Evolutionary conservation across 352 stramenopile species (phyloP).

Genomic region (Pythium oligandrum): DNA sequence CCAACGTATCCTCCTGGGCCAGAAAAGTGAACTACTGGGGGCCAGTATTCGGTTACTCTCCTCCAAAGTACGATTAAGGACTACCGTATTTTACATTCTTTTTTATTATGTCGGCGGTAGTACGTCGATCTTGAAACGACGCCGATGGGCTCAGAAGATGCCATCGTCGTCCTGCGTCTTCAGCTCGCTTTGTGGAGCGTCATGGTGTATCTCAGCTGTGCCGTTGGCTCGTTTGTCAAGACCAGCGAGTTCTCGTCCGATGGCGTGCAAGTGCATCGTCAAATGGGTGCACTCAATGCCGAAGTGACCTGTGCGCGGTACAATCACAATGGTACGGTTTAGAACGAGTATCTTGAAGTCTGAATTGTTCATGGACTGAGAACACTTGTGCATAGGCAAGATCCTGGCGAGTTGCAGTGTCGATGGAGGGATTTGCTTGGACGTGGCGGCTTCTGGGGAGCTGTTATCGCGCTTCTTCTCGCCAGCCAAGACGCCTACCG

Average conservation of each 20-base stretch:
- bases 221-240: conserved; percentile 40
- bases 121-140: conserved; percentile 13
- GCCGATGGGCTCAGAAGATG: not conserved
- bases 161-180: too few species aligned
- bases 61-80: not conserved
- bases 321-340: conserved; percentile 48
- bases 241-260: conserved; percentile 59
- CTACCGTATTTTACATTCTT: conserved; percentile 1
- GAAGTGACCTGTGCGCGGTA: conserved; percentile 58
- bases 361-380: not conserved
- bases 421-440: conserved; percentile 52
- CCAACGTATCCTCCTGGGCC: not conserved
- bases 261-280: conserved; percentile 32
- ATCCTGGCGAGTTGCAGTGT: conserved; percentile 62
- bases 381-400: conserved; percentile 21
- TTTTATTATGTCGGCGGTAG: conserved; percentile 4
- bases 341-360: not conserved
- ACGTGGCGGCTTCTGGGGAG: conserved; percentile 49
- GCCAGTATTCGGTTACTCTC: conserved; percentile 3
- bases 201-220: conserved; percentile 58
- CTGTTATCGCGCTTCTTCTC: conserved; percentile 64
- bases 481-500: conserved; percentile 28
- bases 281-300: conserved; percentile 42
- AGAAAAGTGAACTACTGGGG: conserved; percentile 5
- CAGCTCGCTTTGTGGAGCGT: too few species aligned